Percentiles rank a stretch among this genome's conserved stretches.
Evolutionary conservation across 179 eudicot species (phyloP).

Genomic region (Silene vulgaris): DNA sequence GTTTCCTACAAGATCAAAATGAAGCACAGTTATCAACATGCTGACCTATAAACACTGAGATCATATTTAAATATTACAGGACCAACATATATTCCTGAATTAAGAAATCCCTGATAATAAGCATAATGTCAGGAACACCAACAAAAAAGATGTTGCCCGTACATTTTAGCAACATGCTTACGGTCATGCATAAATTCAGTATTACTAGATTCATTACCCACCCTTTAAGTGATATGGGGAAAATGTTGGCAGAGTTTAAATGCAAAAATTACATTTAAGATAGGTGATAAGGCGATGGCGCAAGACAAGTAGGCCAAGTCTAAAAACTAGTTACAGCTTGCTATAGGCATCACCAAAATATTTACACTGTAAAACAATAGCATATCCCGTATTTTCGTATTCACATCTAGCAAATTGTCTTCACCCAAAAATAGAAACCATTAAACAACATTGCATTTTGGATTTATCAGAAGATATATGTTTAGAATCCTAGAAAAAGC

Average conservation of each 20-base stretch:
- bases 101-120: background rate
- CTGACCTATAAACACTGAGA: background rate
- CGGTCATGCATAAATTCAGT: slow-evolving; percentile 2
- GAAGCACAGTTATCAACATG: slow-evolving; percentile 16
- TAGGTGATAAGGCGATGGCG: background rate
- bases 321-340: background rate
- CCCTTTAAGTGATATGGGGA: background rate
- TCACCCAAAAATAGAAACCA: background rate
- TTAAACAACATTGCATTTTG: background rate
- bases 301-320: background rate
- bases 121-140: background rate
- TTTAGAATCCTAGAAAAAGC: background rate
- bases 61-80: background rate
- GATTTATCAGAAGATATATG: background rate
- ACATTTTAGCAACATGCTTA: background rate
- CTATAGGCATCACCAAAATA: background rate
- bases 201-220: background rate
- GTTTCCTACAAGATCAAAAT: slow-evolving; percentile 52
- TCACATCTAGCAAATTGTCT: background rate
- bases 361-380: background rate
- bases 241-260: background rate
- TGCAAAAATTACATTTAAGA: background rate
- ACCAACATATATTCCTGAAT: background rate
- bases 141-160: background rate
- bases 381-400: background rate